A percentile compares a stretch with the other conserved stretches of the same genome.
These are phyloP conservation scores for Thraustochytrium sp. DNA, from an alignment of 352 stramenopile species.

Conservation along the genomic window DNA sequence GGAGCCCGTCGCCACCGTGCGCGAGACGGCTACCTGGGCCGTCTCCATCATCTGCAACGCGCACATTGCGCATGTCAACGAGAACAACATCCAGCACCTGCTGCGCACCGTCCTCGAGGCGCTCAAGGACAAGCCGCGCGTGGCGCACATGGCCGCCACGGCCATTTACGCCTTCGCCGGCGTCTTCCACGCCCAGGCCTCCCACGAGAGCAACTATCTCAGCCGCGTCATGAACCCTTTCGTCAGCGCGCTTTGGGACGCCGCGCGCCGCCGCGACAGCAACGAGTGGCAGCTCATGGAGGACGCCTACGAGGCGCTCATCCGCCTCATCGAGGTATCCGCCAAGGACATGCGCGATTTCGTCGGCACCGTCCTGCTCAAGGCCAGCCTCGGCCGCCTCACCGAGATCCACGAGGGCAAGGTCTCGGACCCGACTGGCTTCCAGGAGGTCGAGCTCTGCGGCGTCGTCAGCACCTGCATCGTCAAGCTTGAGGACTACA, in stretches of 20 bases:
- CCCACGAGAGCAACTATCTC: neutral
- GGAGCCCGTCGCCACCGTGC: slow-evolving; percentile 80
- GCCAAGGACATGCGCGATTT: neutral
- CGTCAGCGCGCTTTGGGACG: neutral
- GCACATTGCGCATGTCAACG: slow-evolving; percentile 78
- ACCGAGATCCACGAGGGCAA: slow-evolving; percentile 3
- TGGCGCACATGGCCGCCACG: slow-evolving; percentile 26
- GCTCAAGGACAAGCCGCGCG: slow-evolving; percentile 49
- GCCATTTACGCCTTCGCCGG: slow-evolving; percentile 12
- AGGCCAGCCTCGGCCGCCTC: neutral
- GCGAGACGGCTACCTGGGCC: slow-evolving; percentile 92
- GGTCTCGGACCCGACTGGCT: slow-evolving; percentile 5
- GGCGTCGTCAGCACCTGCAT: slow-evolving; percentile 23
- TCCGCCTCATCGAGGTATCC: slow-evolving; percentile 1
- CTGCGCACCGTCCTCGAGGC: slow-evolving; percentile 72
- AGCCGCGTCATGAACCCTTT: neutral
- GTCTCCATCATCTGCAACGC: slow-evolving; percentile 90
- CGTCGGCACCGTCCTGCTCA: neutral
- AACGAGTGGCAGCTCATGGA: slow-evolving; percentile 33
- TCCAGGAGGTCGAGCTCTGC: slow-evolving; percentile 26
- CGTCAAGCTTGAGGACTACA: slow-evolving; percentile 11
- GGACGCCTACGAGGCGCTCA: slow-evolving; percentile 33
- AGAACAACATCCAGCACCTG: slow-evolving; percentile 78
- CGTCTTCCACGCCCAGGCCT: neutral
- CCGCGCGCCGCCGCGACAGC: slow-evolving; percentile 14